Conservation (phyloP, 768 basidiomycete species). For the Phlebiopsis flavidoalba region DNA sequence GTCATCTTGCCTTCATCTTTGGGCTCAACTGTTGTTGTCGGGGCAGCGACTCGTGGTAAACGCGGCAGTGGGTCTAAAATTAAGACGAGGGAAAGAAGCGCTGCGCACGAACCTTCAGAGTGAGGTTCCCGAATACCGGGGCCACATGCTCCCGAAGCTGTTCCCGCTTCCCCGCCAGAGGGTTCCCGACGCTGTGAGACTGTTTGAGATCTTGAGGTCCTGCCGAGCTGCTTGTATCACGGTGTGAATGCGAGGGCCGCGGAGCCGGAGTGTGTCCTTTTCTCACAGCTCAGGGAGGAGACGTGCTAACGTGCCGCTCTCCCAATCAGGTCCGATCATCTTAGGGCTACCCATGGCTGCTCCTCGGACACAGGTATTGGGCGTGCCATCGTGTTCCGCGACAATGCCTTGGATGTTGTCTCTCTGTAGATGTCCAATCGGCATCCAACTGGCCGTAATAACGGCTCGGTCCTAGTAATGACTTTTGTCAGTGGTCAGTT, state of each 20-base stretch:
- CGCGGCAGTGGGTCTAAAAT: not conserved
- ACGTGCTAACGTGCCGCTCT: not conserved
- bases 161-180: not conserved
- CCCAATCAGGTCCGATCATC: not conserved
- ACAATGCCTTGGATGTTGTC: not conserved
- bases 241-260: not conserved
- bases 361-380: not conserved
- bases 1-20: not conserved
- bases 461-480: too few species aligned
- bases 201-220: not conserved
- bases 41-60: not conserved
- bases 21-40: not conserved
- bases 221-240: not conserved
- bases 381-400: not conserved
- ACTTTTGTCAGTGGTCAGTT: too few species aligned
- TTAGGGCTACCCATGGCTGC: not conserved
- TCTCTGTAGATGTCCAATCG: not conserved
- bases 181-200: too few species aligned
- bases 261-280: not conserved
- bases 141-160: not conserved
- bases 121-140: not conserved
- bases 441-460: not conserved
- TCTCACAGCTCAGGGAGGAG: not conserved
- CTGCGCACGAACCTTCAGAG: not conserved
- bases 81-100: not conserved